phyloP scores from a whole-genome alignment of 2,329 filamentous ascomycete species.

The Zymoseptoria passerinii region DNA sequence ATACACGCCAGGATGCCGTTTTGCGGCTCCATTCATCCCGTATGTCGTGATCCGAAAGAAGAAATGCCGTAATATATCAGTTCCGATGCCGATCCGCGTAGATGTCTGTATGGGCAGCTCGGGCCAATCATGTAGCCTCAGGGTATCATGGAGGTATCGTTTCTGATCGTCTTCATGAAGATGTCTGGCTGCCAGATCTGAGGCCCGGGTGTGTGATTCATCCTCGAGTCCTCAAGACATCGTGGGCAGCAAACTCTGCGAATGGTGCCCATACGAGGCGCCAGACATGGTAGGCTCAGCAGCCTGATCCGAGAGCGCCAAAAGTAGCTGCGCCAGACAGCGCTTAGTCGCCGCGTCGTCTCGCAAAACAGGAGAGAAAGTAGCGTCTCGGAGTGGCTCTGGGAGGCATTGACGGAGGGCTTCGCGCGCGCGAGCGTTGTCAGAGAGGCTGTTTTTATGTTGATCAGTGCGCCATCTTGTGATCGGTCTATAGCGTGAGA shows the following conservation, averaged over 20 bases:
- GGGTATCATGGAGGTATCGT: background rate
- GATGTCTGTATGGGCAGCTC: background rate
- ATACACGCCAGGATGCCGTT: background rate
- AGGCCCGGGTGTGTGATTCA: background rate
- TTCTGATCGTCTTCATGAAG: background rate
- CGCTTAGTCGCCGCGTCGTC: slow-evolving; percentile 97
- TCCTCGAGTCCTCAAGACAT: background rate
- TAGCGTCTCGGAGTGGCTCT: slow-evolving; percentile 96
- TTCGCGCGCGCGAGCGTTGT: slow-evolving; percentile 91
- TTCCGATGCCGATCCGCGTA: background rate
- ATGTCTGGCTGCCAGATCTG: background rate
- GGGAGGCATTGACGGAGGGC: slow-evolving; percentile 92
- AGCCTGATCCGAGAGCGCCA: slow-evolving; percentile 74
- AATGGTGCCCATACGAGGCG: slow-evolving; percentile 1
- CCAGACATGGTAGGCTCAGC: slow-evolving; percentile 22
- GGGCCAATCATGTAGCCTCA: background rate
- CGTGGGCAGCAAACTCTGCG: background rate
- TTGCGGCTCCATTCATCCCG: background rate
- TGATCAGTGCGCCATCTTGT: background rate
- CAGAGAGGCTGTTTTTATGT: slow-evolving; percentile 59
- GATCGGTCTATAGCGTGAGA: slow-evolving; percentile 8
- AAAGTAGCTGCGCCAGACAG: slow-evolving; percentile 90
- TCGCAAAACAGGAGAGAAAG: slow-evolving; percentile 89
- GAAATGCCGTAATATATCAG: background rate
- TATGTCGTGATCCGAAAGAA: background rate